Evolutionary conservation across 169 alveolate genomes (phyloP), one percentile per base, ranked within the genome.

Genomic region (Plasmodium knowlesi): DNA sequence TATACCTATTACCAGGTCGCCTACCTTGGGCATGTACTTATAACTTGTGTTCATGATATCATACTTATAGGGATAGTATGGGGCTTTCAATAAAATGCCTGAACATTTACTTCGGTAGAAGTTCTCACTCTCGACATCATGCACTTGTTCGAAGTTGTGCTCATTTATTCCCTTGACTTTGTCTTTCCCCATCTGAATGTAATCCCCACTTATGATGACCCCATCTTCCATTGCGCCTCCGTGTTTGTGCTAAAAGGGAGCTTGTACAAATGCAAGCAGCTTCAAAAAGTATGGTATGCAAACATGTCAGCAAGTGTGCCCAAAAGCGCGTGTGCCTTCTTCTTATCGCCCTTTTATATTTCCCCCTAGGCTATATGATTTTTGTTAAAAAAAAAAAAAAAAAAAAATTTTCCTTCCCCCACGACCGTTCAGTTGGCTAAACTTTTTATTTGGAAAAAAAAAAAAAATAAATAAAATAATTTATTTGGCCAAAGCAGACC

Each of bases 1-100:
- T 25, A 96, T 93, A 9, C 97, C 97, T 28, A 96, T 81, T 14
- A 96, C 96, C 61, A 94, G 96, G 82, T 96, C 97, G 10, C 97
- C 97, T 34, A 93, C 95, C 57, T 78, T 96, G 53, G 97, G 97
- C 53, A 89, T 82, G 82, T 96, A 96, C 37, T 89, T 89, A 80
- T 89, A 34, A 22, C 94, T 89, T n/a, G 90, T 89, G 57, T 89
- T 89, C 94, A 89, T 89, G 41, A 89, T 53, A 25, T 80, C 90
- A 41, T 78, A 81, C 39, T 89, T 89, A 19, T 89, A 89, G 1
- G 94, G 94, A 89, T 89, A 89, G 32, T 89, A 81, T 43, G 94
- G 90, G 6, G 94, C 50, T 34, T 89, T 89, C 46, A 89, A 61
- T 30, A 89, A 19, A 70, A 81, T 89, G 32, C 94, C 94, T 79